phyloP scores from a whole-genome alignment of 2,329 filamentous ascomycete genomes.

The Botrytis fabae region DNA sequence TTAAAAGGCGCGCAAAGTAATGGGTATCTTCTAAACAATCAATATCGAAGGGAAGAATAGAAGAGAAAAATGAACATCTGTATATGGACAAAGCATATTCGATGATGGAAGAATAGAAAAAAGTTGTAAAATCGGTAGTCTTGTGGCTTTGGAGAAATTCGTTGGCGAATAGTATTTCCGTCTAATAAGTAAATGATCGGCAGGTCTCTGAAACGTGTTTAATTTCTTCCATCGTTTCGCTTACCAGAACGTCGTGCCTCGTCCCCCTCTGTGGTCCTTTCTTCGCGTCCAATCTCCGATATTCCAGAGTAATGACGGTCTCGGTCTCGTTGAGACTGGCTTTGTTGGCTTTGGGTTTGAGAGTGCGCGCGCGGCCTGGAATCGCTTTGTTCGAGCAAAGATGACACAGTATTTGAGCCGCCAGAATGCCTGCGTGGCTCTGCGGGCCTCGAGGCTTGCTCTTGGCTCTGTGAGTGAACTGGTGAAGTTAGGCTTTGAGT shows the following conservation, averaged over 20 bases:
- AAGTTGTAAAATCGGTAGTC: constrained; percentile 4
- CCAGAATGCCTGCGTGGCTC: constrained; percentile 35
- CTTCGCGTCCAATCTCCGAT: constrained; percentile 18
- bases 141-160: background rate
- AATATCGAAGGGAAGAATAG: constrained; percentile 18
- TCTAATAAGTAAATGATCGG: constrained; percentile 15
- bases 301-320: constrained; percentile 13
- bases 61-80: constrained; percentile 14
- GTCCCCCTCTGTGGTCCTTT: constrained; percentile 36
- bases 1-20: constrained; percentile 17
- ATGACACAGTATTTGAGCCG: constrained; percentile 38
- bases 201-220: constrained; percentile 36
- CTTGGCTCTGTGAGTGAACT: constrained; percentile 23
- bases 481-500: constrained; percentile 33
- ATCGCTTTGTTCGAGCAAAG: constrained; percentile 38
- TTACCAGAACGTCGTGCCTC: constrained; percentile 37
- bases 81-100: constrained; percentile 11
- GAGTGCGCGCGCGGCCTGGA: constrained; percentile 30
- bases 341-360: constrained; percentile 33
- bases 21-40: constrained; percentile 24
- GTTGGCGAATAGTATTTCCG: background rate
- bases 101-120: constrained; percentile 16
- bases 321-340: constrained; percentile 31
- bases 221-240: constrained; percentile 41
- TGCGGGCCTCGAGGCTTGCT: constrained; percentile 26